Base-by-base conservation (phyloP, 1,139 yeast genomes). In the Lodderomyces pseudojiufengensis region DNA sequence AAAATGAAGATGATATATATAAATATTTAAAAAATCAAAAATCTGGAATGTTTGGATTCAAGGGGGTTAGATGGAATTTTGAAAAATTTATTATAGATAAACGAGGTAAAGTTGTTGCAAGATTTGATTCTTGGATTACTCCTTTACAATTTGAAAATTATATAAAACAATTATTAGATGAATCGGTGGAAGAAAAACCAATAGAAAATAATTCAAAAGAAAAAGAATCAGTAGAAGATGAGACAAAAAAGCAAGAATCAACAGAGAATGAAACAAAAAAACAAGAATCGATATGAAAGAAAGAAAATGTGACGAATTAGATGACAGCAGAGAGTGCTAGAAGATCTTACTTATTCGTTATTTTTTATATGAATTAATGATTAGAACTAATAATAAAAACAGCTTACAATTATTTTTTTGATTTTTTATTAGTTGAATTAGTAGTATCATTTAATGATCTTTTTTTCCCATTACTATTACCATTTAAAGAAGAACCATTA, bases 11-110 rank as follows among this genome's bases (percentile, higher is more conserved):
- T 26, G 59, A 59, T 5, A 46, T 70, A n/a, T 70, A 56, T 41
- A 40, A 45, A 3, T 64, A 44, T 40, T 50, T 70, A 37, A 70
- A 69, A 42, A 35, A 27, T 5, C 28, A 51, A 29, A 42, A 49
- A 29, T 40, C 48, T 5, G 95, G 94, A 14, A 49, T 75, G 10
- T 59, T 88, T 32, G 95, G 95, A 11, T 80, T 87, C 58, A 72
- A 70, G 42, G 92, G 95, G 22, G 75, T 90, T 50, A 80, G 85
- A 58, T 92, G 97, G 98, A 92, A 92, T 66, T 92, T 90, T 57
- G 97, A 90, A 60, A 92, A 92, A 68, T 92, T 92, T 64, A 52
- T 92, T 36, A 58, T 92, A 37, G 80, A 81, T 56, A 72, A 73
- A 50, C 52, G 76, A 2, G 98, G 98, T 35, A 56, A 74, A 1